These are phyloP conservation scores for Rhodocollybia butyracea DNA, from an alignment of 768 basidiomycete species.

Conservation along the genomic window DNA sequence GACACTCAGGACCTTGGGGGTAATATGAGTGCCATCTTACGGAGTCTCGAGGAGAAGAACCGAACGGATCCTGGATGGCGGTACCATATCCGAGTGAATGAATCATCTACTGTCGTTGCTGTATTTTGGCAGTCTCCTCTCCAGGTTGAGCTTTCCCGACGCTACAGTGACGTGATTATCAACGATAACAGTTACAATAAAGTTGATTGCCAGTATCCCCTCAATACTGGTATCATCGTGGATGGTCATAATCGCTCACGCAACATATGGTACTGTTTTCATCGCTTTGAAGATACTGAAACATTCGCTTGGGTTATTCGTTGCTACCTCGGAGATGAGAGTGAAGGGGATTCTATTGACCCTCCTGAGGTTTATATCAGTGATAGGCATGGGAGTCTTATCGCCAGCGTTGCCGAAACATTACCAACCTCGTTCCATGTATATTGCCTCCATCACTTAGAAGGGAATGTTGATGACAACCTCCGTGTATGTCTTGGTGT, in stretches of 20 bases:
- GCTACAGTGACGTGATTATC: conserved; percentile 27
- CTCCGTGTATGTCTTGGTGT: conserved; percentile 15
- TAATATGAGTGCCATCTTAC: conserved; percentile 22
- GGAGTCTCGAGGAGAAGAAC: conserved; percentile 13
- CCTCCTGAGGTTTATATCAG: conserved; percentile 19
- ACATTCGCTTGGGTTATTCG: conserved; percentile 21
- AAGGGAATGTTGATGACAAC: conserved; percentile 23
- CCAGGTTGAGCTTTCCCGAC: conserved; percentile 19
- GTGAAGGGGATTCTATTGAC: conserved; percentile 1
- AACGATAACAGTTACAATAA: conserved; percentile 29
- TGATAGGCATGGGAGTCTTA: conserved; percentile 20
- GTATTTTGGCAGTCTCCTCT: conserved; percentile 31
- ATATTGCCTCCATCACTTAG: conserved; percentile 28
- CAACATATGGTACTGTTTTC: conserved; percentile 18
- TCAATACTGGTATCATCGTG: conserved; percentile 29
- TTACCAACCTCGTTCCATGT: conserved; percentile 21
- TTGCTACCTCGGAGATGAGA: conserved; percentile 16
- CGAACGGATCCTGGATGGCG: conserved; percentile 20
- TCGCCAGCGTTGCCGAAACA: conserved; percentile 9
- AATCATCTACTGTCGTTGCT: conserved; percentile 12
- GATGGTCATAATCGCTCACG: conserved; percentile 20
- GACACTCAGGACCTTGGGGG: conserved; percentile 23
- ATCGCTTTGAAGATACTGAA: conserved; percentile 18
- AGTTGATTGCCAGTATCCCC: conserved; percentile 22
- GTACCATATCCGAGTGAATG: conserved; percentile 17